Percentiles rank a stretch among this genome's conserved stretches.
phyloP scores from a whole-genome alignment of 148 eudicot genomes.

The Dysphania ambrosioides region DNA sequence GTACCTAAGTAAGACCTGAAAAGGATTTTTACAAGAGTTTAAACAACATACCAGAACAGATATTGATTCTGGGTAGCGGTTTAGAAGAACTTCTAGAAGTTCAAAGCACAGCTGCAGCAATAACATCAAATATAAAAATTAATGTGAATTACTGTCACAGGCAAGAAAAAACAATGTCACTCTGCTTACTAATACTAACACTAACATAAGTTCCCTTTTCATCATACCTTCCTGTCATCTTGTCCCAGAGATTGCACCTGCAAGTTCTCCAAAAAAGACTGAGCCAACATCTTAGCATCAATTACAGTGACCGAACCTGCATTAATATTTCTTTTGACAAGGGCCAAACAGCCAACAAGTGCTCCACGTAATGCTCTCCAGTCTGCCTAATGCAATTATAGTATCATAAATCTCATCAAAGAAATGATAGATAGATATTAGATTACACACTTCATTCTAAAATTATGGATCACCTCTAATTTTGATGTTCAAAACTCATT shows the following conservation, averaged over 20 bases:
- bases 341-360: slow-evolving; percentile 83
- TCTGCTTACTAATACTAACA: slow-evolving; percentile 6
- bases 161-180: neutral
- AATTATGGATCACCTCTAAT: neutral
- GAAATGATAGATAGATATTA: neutral
- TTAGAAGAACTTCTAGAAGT: slow-evolving; percentile 71
- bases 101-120: slow-evolving; percentile 80
- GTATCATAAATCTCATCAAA: slow-evolving; percentile 36
- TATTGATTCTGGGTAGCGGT: slow-evolving; percentile 50
- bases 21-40: neutral
- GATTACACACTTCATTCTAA: neutral
- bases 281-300: slow-evolving; percentile 60
- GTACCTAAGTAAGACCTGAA: slow-evolving; percentile 13
- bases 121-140: slow-evolving; percentile 5
- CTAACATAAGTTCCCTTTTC: slow-evolving; percentile 1
- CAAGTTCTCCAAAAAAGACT: slow-evolving; percentile 58
- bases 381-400: slow-evolving; percentile 65
- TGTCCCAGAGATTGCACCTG: slow-evolving; percentile 82
- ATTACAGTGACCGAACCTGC: slow-evolving; percentile 46
- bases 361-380: slow-evolving; percentile 97
- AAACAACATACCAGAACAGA: slow-evolving; percentile 40
- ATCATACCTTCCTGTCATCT: slow-evolving; percentile 78
- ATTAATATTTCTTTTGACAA: slow-evolving; percentile 65
- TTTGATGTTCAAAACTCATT: neutral
- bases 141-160: neutral